phyloP scores from a whole-genome alignment of 768 basidiomycete genomes.

The Lactarius evosmus region DNA sequence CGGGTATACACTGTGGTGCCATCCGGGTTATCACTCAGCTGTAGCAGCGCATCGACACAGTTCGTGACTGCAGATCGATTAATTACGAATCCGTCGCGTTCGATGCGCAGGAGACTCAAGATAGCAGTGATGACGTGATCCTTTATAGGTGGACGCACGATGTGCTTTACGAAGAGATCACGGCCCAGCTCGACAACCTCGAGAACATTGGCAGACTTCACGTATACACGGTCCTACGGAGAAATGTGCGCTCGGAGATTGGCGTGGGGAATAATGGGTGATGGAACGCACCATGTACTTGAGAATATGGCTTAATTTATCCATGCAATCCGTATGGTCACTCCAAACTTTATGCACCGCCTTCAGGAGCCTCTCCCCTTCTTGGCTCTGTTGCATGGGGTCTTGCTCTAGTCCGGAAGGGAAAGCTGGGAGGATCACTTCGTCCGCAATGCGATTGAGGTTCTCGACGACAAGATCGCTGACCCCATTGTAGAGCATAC shows the following conservation, averaged over 20 bases:
- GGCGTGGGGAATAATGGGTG: slow-evolving; percentile 1
- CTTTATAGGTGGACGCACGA: slow-evolving; percentile 78
- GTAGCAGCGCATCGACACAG: slow-evolving; percentile 79
- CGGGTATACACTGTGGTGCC: slow-evolving; percentile 70
- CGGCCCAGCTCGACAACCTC: slow-evolving; percentile 80
- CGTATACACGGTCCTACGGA: slow-evolving; percentile 87
- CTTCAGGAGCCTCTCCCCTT: slow-evolving; percentile 82
- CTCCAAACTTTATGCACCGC: slow-evolving; percentile 87
- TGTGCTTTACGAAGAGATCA: slow-evolving; percentile 76
- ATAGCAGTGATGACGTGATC: slow-evolving; percentile 79
- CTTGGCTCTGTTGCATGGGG: slow-evolving; percentile 70
- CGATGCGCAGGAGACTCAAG: slow-evolving; percentile 81
- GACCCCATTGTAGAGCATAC: slow-evolving; percentile 83
- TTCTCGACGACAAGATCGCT: slow-evolving; percentile 76
- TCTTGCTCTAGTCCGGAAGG: slow-evolving; percentile 68
- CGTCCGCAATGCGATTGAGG: slow-evolving; percentile 71
- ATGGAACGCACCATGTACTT: slow-evolving; percentile 82
- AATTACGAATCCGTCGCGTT: slow-evolving; percentile 88
- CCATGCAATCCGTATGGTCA: slow-evolving; percentile 87
- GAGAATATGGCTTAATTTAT: slow-evolving; percentile 81
- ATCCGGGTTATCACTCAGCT: slow-evolving; percentile 52
- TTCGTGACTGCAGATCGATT: slow-evolving; percentile 89
- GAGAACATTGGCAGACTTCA: slow-evolving; percentile 68
- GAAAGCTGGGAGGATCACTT: slow-evolving; percentile 78
- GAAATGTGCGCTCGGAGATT: slow-evolving; percentile 23